These are phyloP conservation scores for Tylopilus vinaceipallidus DNA, from an alignment of 768 basidiomycete species.

Conservation along the genomic window DNA sequence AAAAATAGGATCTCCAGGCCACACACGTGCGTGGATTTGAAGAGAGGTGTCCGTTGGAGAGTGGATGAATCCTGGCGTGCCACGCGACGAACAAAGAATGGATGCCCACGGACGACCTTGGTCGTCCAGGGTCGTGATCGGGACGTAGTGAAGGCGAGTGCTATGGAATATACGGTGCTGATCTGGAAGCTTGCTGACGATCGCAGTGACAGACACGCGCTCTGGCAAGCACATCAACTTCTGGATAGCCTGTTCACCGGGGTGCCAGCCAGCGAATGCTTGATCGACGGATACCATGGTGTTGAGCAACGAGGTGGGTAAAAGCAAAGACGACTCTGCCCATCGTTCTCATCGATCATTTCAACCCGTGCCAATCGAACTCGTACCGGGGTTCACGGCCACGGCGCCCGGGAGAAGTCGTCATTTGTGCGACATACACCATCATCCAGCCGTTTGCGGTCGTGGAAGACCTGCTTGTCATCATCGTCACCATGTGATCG, in stretches of 20 bases:
- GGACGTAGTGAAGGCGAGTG: conserved; percentile 29
- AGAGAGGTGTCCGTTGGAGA: conserved; percentile 25
- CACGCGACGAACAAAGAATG: conserved; percentile 27
- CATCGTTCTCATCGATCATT: background rate
- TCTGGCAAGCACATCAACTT: conserved; percentile 22
- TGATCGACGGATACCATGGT: conserved; percentile 9
- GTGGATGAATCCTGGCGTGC: conserved; percentile 27
- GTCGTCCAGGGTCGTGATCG: conserved; percentile 32
- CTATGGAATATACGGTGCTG: conserved; percentile 34
- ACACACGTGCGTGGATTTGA: conserved; percentile 22
- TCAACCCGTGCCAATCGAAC: background rate
- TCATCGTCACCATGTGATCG: background rate
- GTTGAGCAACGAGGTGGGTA: too few species aligned
- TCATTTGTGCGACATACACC: too few species aligned
- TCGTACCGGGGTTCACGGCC: too few species aligned
- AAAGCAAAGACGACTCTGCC: too few species aligned
- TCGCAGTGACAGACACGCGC: conserved; percentile 22
- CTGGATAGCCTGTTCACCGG: conserved; percentile 31
- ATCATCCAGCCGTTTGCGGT: background rate
- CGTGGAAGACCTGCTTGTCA: background rate
- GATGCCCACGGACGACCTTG: conserved; percentile 35
- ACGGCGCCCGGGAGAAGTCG: background rate
- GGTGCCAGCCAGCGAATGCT: conserved; percentile 44
- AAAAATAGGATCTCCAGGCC: conserved; percentile 53
- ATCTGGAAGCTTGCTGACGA: conserved; percentile 26